These are phyloP conservation scores for Logfia minima DNA, from an alignment of 129 eudicot genomes.

Conservation along the genomic window DNA sequence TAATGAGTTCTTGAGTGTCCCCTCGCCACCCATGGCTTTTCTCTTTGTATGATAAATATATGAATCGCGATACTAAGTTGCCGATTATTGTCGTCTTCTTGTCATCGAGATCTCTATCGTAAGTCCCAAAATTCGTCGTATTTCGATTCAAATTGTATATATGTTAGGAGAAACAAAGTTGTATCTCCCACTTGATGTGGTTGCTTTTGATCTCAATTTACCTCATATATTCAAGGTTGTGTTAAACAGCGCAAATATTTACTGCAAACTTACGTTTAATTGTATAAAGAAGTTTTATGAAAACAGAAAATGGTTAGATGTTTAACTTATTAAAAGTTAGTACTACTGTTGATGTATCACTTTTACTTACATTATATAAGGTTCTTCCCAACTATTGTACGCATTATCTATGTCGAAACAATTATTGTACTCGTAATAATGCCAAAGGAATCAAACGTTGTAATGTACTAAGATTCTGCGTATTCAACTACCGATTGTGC, in stretches of 20 bases:
- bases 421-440: too few species aligned
- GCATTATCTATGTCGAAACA: too few species aligned
- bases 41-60: background rate
- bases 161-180: background rate
- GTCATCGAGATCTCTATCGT: background rate
- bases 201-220: background rate
- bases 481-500: too few species aligned
- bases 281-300: too few species aligned
- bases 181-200: background rate
- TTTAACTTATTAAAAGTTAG: too few species aligned
- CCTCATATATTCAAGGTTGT: background rate
- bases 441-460: too few species aligned
- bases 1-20: slow-evolving; percentile 7
- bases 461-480: too few species aligned
- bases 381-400: too few species aligned
- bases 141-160: background rate
- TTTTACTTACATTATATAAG: too few species aligned
- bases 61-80: background rate
- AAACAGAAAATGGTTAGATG: too few species aligned
- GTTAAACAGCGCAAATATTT: background rate
- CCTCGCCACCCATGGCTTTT: background rate
- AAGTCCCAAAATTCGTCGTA: background rate
- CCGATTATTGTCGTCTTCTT: background rate
- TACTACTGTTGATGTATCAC: too few species aligned
- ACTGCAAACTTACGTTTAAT: too few species aligned